Evolutionary conservation across 306 rosid genomes (phyloP), one percentile per base, ranked within the genome.

Genomic region (Gleditsia sinensis): DNA sequence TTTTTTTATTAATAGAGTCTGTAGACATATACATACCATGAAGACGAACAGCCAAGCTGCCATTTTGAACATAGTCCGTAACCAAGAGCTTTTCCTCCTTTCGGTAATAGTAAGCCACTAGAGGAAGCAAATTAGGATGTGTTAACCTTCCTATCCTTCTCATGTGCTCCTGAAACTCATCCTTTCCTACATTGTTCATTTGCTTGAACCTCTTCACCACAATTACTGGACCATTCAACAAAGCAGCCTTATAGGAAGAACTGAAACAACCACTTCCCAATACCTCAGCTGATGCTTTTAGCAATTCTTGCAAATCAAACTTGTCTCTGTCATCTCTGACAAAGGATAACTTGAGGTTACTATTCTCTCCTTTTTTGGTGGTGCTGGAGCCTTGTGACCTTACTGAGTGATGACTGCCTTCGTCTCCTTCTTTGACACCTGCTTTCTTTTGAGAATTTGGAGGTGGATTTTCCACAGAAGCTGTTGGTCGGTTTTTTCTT

Each of bases 161-260:
- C 99, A 92, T 90, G 58, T 92, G 93, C 30, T 90, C 91, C 0
- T 82, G 82, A 81, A 94, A 94, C 68, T 94, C 99, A 43, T 84
- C 86, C 71, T 32, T 87, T 0, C 84, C 89, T 7, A 90, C 86
- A 65, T 90, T 92, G 88, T 94, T 94, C 99, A 94, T 90, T 59
- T 92, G 89, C 80, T 86, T 90, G 65, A 86, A 90, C 75, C 96
- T 87, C 91, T 94, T 94, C 40, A 94, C 97, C 19, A 94, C 95
- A 86, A 90, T 83, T 11, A 51, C 46, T 3, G 86, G 67, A 4
- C 97, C 96, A 21, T n/a, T 75, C 30, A 40, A 0, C 77, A 94
- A 5, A 21, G 74, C 80, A 24, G 96, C 97, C 85, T 90, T 94
- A 73, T 94, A 94, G 33, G 97, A 87, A 43, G 97, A 92, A 37